Evolutionary conservation across 2,329 filamentous ascomycete genomes (phyloP), one percentile per base, ranked within the genome.

Genomic region (Calonectria fujianensis): DNA sequence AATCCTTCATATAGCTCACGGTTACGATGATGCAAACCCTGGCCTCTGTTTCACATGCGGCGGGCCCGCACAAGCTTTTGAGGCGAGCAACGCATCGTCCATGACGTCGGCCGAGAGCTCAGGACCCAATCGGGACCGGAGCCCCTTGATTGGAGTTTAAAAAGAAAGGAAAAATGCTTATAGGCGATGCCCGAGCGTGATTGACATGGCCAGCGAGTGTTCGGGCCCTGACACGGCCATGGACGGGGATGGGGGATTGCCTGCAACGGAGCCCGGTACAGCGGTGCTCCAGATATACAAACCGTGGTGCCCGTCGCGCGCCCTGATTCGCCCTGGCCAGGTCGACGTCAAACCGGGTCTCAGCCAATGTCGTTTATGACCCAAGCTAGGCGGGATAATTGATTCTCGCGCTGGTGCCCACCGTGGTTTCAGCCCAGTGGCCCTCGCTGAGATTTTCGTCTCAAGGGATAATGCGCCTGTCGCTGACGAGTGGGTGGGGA

Each of bases 231-330:
- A 37, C 29, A 24, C 41, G 41, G 41, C 41, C 7, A 45, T 41
- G 39, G 39, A n/a, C 7, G 16, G 7, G 41, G 41, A 4, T 24
- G 5, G 57, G 35, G 54, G n/a, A 4, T 41, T 41, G 57, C 57
- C 27, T 63, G 57, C n/a, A 63, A 39, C 57, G 57, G 14, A 63
- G 35, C 24, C 27, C 24, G 57, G 57, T 27, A 16, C 37, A 63
- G 35, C 57, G 57, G n/a, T 63, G 57, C 57, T 41, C 35, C 57
- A 63, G 57, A 63, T 63, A 63, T 41, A 63, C 35, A 41, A 41
- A n/a, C 35, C 37, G 2, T 7, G 35, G 37, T 63, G 57, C 16
- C 35, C 57, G 39, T 37, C 37, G 32, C 31, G 32, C 18, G 52
- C 52, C 20, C 14, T 57, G 52, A 57, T 57, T 57, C 52, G 52